A percentile compares a stretch with the other conserved stretches of the same genome.
Evolutionary conservation across 768 basidiomycete genomes (phyloP).

Genomic region (Aureoboletus auriporus): DNA sequence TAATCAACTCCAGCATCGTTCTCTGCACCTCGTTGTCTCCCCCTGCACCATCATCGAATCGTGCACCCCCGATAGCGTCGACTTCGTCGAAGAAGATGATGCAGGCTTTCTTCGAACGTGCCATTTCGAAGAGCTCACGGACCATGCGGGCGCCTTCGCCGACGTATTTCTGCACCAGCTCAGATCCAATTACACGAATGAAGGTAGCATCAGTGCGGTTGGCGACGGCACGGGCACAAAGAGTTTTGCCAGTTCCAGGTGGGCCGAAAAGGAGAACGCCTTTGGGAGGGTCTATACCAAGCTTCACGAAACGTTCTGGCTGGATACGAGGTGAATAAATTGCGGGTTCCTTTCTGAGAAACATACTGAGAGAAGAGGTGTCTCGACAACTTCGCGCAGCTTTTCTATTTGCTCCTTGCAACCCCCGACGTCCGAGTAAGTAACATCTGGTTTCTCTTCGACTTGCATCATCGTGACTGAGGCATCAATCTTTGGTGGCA

Average conservation of each 20-base stretch:
- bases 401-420: conserved; percentile 99
- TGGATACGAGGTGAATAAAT: conserved; percentile 33
- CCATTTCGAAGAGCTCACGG: conserved; percentile 98
- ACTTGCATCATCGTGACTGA: conserved; percentile 99
- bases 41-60: conserved; percentile 97
- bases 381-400: conserved; percentile 95
- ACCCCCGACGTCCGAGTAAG: conserved; percentile 96
- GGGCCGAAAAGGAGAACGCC: conserved; percentile 95
- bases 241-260: conserved; percentile 97
- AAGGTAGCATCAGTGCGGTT: conserved; percentile 99
- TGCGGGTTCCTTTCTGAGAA: background rate
- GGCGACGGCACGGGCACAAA: conserved; percentile 96
- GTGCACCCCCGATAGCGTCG: conserved; percentile 96
- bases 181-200: conserved; percentile 98
- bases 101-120: conserved; percentile 96
- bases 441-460: conserved; percentile 97
- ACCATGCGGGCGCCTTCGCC: conserved; percentile 99
- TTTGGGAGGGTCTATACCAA: conserved; percentile 98
- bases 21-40: conserved; percentile 99
- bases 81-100: conserved; percentile 99
- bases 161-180: conserved; percentile 99
- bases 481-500: conserved; percentile 98
- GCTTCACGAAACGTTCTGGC: conserved; percentile 98
- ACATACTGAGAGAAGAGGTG: conserved; percentile 86
- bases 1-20: conserved; percentile 99